Evolutionary conservation across 768 basidiomycete genomes (phyloP), one percentile per base, ranked within the genome.

Genomic region (Calocybe indica): DNA sequence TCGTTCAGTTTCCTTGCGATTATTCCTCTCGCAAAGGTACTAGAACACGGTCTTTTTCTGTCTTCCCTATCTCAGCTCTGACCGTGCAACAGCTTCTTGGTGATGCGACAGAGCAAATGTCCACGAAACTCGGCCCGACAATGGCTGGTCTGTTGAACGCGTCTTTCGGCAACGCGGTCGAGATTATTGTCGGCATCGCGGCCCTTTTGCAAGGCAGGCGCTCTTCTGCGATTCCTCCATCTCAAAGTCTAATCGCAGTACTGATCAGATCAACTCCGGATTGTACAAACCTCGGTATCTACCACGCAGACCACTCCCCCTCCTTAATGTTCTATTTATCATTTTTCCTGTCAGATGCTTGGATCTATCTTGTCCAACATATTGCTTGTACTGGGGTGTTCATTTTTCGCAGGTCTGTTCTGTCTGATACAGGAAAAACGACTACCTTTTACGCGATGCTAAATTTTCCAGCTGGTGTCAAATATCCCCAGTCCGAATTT

Each of bases 331-430:
- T 7, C 28, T 12, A 29, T 15, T 11, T 47, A 7, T 41, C 40
- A 36, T 35, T 40, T 15, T 44, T 5, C 31, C 7, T 31, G 45
- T 4, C 53, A 88, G 88, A 83, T 95, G 78, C 77, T 96, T 39
- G 93, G 92, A 13, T 92, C 90, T 29, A 88, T 96, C 50, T 67
- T 96, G 35, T 93, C 91, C 9, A 96, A 96, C 65, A 71, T 94
- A 35, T 76, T 96, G 7, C 74, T 96, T 34, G 92, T 97, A 12
- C 72, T 97, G 10, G 93, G 93, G 6, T 91, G 87, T 64, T 91
- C 89, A 10, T 94, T 94, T 73, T 69, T 94, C 46, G 90, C 89
- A 41, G 86, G 84, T 81, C 51, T 50, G 72, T 63, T 13, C 1
- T 7, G n/a, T 31, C 5, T 29, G 22, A 7, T 10, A 37, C 33